Evolutionary conservation across 2,329 filamentous ascomycete genomes (phyloP).

Genomic region (Pleurostoma richardsiae): DNA sequence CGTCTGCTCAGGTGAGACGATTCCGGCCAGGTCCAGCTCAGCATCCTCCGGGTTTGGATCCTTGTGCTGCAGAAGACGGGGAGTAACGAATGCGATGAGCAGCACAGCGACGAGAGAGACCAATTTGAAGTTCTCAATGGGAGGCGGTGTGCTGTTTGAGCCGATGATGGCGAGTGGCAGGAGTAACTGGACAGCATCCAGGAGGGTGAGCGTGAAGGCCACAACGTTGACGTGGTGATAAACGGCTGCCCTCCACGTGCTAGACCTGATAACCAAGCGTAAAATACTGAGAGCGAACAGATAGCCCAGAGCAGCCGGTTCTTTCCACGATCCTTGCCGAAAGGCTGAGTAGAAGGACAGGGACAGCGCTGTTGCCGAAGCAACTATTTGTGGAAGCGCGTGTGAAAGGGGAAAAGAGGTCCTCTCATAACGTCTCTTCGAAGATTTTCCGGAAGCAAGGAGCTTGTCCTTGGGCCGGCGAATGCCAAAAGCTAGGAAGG

Average conservation of each 20-base stretch:
- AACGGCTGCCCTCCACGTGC: slow-evolving; percentile 7
- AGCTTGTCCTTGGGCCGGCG: neutral
- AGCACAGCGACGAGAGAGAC: slow-evolving; percentile 5
- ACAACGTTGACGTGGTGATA: slow-evolving; percentile 18
- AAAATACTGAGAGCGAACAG: slow-evolving; percentile 13
- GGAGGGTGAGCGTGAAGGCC: slow-evolving; percentile 9
- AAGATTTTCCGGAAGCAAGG: neutral
- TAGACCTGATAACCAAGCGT: slow-evolving; percentile 11
- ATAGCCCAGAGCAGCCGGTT: slow-evolving; percentile 16
- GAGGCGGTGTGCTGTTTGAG: slow-evolving; percentile 9
- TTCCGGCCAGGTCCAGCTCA: slow-evolving; percentile 2
- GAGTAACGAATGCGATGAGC: slow-evolving; percentile 7
- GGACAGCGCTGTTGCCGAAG: neutral
- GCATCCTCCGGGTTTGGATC: slow-evolving; percentile 12
- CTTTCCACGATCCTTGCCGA: slow-evolving; percentile 13
- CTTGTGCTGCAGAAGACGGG: slow-evolving; percentile 5
- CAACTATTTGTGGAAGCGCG: neutral
- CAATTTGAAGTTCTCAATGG: slow-evolving; percentile 11
- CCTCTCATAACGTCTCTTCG: neutral
- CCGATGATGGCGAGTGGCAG: slow-evolving; percentile 18
- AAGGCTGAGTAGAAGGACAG: slow-evolving; percentile 1
- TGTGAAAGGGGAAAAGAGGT: neutral
- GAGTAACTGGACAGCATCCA: slow-evolving; percentile 15
- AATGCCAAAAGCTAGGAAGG: neutral
- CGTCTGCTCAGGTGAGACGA: slow-evolving; percentile 21